Percentiles rank a stretch among this genome's conserved stretches.
Conservation (phyloP, 768 basidiomycete species). For the Naematelia aurantialba region DNA sequence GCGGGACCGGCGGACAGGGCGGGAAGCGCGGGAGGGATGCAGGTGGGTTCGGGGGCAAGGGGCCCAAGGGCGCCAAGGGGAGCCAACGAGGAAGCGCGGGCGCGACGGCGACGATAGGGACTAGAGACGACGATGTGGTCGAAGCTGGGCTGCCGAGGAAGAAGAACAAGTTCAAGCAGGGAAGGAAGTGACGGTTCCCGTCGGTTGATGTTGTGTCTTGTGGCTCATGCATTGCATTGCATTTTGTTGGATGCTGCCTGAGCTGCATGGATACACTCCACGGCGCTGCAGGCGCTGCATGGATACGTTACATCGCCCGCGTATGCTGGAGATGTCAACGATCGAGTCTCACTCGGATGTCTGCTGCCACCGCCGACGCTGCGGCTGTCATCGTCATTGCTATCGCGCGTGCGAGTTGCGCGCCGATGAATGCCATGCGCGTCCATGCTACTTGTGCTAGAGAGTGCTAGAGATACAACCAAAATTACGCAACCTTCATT, state of each 20-base stretch:
- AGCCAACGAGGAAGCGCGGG: constrained; percentile 69
- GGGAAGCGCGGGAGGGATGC: constrained; percentile 57
- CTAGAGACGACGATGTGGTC: constrained; percentile 83
- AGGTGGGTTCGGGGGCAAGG: constrained; percentile 48
- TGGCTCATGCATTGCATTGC: neutral
- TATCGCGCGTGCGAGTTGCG: too few relatives aligned
- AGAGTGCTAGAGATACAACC: too few relatives aligned
- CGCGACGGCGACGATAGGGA: constrained; percentile 43
- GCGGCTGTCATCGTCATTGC: too few relatives aligned
- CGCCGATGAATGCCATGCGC: too few relatives aligned
- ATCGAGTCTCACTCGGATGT: too few relatives aligned
- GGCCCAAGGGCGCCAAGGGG: constrained; percentile 45
- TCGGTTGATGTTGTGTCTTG: neutral
- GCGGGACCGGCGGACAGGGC: constrained; percentile 57
- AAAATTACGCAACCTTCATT: constrained; percentile 16
- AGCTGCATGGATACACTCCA: too few relatives aligned
- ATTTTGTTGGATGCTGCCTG: too few relatives aligned
- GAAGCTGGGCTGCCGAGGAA: constrained; percentile 79
- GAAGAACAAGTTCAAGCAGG: constrained; percentile 53
- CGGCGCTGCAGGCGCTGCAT: too few relatives aligned
- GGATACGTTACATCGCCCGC: too few relatives aligned
- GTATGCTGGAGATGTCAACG: too few relatives aligned
- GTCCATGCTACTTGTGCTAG: too few relatives aligned
- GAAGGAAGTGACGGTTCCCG: constrained; percentile 7
- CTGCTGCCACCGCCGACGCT: too few relatives aligned